Conservation (phyloP, 1,284 basidiomycete genomes). For the Ceratobasidium sp. region DNA sequence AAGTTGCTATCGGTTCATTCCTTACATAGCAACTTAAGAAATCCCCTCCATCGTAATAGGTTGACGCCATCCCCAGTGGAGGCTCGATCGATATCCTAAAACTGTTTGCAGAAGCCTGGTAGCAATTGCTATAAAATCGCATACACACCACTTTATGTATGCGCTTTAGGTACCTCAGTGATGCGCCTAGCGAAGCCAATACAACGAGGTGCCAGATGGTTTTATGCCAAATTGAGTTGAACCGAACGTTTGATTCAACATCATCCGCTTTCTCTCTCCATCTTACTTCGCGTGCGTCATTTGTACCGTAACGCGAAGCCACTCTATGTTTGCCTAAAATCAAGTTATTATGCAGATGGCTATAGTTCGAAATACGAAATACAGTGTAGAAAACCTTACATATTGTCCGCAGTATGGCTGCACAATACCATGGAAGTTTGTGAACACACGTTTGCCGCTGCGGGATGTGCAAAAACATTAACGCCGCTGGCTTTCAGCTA, state of each 20-base stretch:
- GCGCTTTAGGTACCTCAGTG: neutral
- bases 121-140: neutral
- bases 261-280: neutral
- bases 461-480: no score
- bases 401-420: neutral
- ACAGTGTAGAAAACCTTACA: neutral
- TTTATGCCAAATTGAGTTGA: neutral
- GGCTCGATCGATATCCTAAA: constrained; percentile 13
- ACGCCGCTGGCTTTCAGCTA: no score
- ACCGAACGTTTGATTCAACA: neutral
- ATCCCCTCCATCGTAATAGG: neutral
- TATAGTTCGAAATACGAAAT: neutral
- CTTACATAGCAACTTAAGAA: neutral
- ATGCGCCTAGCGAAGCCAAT: neutral
- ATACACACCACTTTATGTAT: constrained; percentile 6
- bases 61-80: neutral
- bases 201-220: neutral
- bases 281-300: constrained; percentile 1
- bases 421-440: constrained; percentile 23
- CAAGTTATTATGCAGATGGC: neutral
- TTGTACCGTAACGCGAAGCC: constrained; percentile 5
- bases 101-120: no score
- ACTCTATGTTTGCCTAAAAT: neutral
- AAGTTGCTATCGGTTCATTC: constrained; percentile 10
- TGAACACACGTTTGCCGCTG: no score